Evolutionary conservation across 768 basidiomycete genomes (phyloP), one percentile per base, ranked within the genome.

Genomic region (Psilocybe cyanescens): DNA sequence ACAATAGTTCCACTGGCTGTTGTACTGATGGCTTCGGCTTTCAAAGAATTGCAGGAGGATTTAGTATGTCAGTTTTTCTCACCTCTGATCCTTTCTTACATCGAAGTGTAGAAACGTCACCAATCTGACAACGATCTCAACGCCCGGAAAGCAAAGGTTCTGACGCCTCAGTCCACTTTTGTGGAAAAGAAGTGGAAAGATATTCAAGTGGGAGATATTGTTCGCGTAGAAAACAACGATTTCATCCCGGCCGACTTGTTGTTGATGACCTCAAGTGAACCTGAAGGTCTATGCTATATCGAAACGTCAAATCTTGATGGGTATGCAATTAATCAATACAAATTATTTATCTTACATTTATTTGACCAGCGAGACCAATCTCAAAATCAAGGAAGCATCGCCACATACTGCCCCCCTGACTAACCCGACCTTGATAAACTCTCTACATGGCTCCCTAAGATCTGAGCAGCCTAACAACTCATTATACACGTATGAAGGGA

Each of bases 401-500:
- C 79, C 92, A 1, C 87, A 93, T 35, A 98, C 95, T 1, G 78
- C 91, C 0, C 69, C 82, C 4, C 82, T 98, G 46, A 94, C 89
- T 4, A 86, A 92, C 2, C 95, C 97, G 0, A 75, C 86, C 6
- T 83, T 90, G 8, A 89, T 95, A 45, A 81, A 83, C 16, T 73
- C 85, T 6, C 80, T 99, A 1, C 86, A 84, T 41, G 97, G 97
- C 11, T 87, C 90, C 12, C 80, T 99, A 24, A 88, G 95, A 47
- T 97, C 93, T 7, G 97, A 99, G 73, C 94, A 98, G 62, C 97
- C 97, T 5, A 99, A 99, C 75, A 97, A 96, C 68, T 97, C 95
- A 0, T 78, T 99, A 2, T 99, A 99, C 75, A 99, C 97, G 0
- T 99, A 91, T 68, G 96, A 98, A 81, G 87, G 90, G 63, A 86